Evolutionary conservation across 805 yeast genomes (phyloP).

Genomic region (Ogataea methylovora): DNA sequence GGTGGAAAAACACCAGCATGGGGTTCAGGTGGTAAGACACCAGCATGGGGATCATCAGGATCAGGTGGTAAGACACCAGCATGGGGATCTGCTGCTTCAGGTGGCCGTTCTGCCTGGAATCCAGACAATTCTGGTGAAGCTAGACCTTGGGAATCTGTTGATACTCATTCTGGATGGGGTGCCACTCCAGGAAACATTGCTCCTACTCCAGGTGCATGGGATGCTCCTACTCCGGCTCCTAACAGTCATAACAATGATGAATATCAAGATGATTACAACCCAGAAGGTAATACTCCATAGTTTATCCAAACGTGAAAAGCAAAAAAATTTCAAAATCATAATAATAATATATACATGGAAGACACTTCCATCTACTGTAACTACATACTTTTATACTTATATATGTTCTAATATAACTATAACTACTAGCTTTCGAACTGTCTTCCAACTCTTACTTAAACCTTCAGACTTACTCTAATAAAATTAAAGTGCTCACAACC

Average conservation of each 20-base stretch:
- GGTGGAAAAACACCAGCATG: constrained; percentile 51
- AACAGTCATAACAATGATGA: constrained; percentile 4
- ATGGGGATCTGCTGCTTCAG: constrained; percentile 40
- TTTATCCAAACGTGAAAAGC: not conserved
- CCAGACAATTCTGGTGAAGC: constrained; percentile 29
- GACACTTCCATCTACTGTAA: too few species aligned
- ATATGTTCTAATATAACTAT: too few species aligned
- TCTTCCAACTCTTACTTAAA: too few species aligned
- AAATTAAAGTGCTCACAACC: too few species aligned
- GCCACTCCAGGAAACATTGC: constrained; percentile 33
- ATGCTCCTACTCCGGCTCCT: constrained; percentile 37
- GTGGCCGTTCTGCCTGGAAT: constrained; percentile 36
- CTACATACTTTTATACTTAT: too few species aligned
- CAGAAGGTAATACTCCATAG: constrained; percentile 1
- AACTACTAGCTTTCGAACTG: too few species aligned
- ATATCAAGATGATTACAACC: constrained; percentile 19
- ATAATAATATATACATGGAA: too few species aligned
- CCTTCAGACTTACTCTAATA: too few species aligned
- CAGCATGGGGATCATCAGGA: constrained; percentile 28
- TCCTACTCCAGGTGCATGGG: constrained; percentile 36
- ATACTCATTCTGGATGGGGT: constrained; percentile 31
- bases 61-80: constrained; percentile 41
- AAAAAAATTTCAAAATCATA: too few species aligned
- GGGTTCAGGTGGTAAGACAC: constrained; percentile 28
- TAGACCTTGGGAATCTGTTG: constrained; percentile 29